Conservation (phyloP, 2,329 filamentous ascomycete genomes). For the Botrytis paeoniae region DNA sequence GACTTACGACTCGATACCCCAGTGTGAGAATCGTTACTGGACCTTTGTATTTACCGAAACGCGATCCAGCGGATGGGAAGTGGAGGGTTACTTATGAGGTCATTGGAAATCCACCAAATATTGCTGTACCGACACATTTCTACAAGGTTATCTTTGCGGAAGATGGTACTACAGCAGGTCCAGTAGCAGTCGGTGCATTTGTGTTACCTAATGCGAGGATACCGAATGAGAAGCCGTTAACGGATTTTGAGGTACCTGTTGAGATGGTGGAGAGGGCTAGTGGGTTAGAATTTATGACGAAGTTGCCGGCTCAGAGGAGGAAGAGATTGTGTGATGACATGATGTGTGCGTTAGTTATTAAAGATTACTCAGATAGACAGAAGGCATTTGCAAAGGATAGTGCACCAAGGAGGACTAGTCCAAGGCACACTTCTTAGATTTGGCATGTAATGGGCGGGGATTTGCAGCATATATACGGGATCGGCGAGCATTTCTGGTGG, state of each 20-base stretch:
- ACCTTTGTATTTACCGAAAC: conserved; percentile 85
- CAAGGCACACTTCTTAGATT: conserved; percentile 31
- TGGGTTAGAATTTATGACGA: conserved; percentile 83
- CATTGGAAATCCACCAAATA: conserved; percentile 87
- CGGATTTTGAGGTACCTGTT: conserved; percentile 91
- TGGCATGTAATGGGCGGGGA: conserved; percentile 21
- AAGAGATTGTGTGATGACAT: conserved; percentile 83
- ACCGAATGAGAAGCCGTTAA: conserved; percentile 78
- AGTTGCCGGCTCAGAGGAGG: conserved; percentile 70
- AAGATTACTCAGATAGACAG: conserved; percentile 67
- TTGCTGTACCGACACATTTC: conserved; percentile 97
- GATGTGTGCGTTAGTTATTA: conserved; percentile 77
- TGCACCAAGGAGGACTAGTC: conserved; percentile 33
- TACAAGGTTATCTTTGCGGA: conserved; percentile 99
- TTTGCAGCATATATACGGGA: conserved; percentile 19
- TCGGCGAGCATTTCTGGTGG: conserved; percentile 1
- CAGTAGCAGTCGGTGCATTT: conserved; percentile 88
- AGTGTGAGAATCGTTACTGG: conserved; percentile 90
- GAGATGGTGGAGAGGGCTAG: conserved; percentile 90
- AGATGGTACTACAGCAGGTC: conserved; percentile 65
- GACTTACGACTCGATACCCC: conserved; percentile 76
- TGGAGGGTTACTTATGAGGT: conserved; percentile 96
- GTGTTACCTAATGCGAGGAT: conserved; percentile 91
- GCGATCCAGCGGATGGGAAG: conserved; percentile 79
- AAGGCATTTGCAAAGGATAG: conserved; percentile 48